phyloP scores from a whole-genome alignment of 257 asterid genomes.

The Fraxinus excelsior region DNA sequence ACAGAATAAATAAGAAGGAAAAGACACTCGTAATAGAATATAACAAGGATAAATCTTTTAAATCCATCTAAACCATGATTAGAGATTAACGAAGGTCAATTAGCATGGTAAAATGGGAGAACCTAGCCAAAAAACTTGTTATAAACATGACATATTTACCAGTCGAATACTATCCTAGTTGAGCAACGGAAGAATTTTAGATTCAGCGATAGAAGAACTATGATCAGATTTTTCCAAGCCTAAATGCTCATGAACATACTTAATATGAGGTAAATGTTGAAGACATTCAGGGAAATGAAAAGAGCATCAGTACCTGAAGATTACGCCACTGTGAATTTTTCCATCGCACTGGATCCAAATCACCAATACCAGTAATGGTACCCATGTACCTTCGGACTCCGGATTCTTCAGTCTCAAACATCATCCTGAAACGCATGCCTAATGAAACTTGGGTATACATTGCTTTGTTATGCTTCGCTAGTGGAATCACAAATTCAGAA shows the following conservation, averaged over 20 bases:
- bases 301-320: slow-evolving; percentile 67
- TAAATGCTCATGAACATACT: not conserved
- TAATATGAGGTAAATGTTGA: no score
- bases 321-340: slow-evolving; percentile 94
- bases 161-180: not conserved
- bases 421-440: slow-evolving; percentile 98
- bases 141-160: not conserved
- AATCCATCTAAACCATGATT: slow-evolving; percentile 12
- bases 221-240: not conserved
- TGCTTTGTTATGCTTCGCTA: slow-evolving; percentile 88
- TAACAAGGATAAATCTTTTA: not conserved
- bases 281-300: not conserved
- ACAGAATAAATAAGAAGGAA: not conserved
- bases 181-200: not conserved
- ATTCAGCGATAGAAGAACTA: not conserved
- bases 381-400: slow-evolving; percentile 97
- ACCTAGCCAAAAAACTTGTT: no score
- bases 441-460: slow-evolving; percentile 83
- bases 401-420: slow-evolving; percentile 96
- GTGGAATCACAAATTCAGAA: slow-evolving; percentile 86
- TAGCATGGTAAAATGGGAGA: not conserved
- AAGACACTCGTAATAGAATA: not conserved
- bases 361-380: slow-evolving; percentile 74
- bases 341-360: slow-evolving; percentile 86
- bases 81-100: not conserved